Evolutionary conservation across 169 alveolate genomes (phyloP).

Genomic region (Plasmodium relictum): DNA sequence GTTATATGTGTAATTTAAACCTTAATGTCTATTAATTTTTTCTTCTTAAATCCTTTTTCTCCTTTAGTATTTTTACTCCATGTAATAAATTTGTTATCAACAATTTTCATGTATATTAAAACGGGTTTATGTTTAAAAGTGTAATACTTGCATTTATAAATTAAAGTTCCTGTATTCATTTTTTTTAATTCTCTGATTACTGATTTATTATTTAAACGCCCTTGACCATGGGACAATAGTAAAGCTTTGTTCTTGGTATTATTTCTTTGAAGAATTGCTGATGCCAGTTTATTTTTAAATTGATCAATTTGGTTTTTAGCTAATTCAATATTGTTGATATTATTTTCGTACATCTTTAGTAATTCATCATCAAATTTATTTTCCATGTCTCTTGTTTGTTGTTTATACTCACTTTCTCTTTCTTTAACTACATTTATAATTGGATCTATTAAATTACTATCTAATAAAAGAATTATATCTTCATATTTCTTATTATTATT

Average conservation of each 20-base stretch:
- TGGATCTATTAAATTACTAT: slow-evolving; percentile 20
- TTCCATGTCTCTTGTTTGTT: slow-evolving; percentile 30
- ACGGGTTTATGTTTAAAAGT: slow-evolving; percentile 59
- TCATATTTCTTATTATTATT: slow-evolving; percentile 47
- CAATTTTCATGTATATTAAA: slow-evolving; percentile 36
- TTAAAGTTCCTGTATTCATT: slow-evolving; percentile 23
- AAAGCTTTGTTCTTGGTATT: slow-evolving; percentile 20
- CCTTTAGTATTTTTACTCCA: slow-evolving; percentile 34
- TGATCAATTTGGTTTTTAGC: slow-evolving; percentile 44
- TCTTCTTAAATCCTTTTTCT: slow-evolving; percentile 30
- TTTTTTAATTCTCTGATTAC: slow-evolving; percentile 37
- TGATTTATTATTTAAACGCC: slow-evolving; percentile 52
- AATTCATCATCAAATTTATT: slow-evolving; percentile 57
- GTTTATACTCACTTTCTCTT: slow-evolving; percentile 30
- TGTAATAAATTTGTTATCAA: slow-evolving; percentile 30
- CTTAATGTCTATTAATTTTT: slow-evolving; percentile 62
- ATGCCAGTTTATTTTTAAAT: slow-evolving; percentile 22
- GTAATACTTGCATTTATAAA: slow-evolving; percentile 60
- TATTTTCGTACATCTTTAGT: slow-evolving; percentile 48
- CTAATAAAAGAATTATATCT: slow-evolving; percentile 43
- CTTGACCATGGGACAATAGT: slow-evolving; percentile 47
- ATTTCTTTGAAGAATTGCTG: slow-evolving; percentile 12
- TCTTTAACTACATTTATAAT: slow-evolving; percentile 14
- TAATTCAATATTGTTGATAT: slow-evolving; percentile 59
- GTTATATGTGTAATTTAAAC: too few relatives aligned